phyloP scores from a whole-genome alignment of 2,329 filamentous ascomycete genomes.

The Ophiostoma tasmaniense region DNA sequence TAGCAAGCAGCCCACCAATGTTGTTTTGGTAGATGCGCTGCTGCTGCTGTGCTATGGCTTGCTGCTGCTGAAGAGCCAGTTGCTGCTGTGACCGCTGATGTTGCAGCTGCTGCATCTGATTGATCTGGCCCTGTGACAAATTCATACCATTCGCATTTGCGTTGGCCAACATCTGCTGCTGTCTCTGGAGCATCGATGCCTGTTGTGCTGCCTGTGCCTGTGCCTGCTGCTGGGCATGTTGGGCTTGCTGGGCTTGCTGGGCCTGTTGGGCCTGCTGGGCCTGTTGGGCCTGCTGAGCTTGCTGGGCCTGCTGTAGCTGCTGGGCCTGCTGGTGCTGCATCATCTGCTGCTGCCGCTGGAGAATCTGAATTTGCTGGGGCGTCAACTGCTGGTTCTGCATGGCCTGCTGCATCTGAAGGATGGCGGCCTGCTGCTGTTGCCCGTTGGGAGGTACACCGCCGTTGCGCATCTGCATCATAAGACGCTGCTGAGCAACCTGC shows the following conservation, averaged over 20 bases:
- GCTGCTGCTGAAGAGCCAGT: slow-evolving; percentile 20
- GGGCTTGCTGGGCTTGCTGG: slow-evolving; percentile 12
- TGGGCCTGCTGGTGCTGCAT: not conserved
- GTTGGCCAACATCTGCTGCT: slow-evolving; percentile 27
- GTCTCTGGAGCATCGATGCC: slow-evolving; percentile 31
- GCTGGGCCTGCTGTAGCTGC: slow-evolving; percentile 27
- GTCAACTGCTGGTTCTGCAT: slow-evolving; percentile 20
- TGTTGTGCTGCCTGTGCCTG: slow-evolving; percentile 28
- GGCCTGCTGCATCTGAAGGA: slow-evolving; percentile 20
- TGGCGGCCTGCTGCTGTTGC: slow-evolving; percentile 17
- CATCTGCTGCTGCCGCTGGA: slow-evolving; percentile 27
- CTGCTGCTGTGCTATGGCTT: slow-evolving; percentile 6
- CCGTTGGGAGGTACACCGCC: not conserved
- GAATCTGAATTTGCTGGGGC: slow-evolving; percentile 21
- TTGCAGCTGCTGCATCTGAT: slow-evolving; percentile 23
- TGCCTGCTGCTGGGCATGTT: slow-evolving; percentile 24
- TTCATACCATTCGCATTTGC: slow-evolving; percentile 25
- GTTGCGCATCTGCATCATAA: slow-evolving; percentile 10
- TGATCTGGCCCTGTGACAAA: slow-evolving; percentile 23
- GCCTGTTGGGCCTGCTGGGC: slow-evolving; percentile 25
- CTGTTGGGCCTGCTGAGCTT: slow-evolving; percentile 19
- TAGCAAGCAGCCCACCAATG: slow-evolving; percentile 28
- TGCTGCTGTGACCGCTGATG: slow-evolving; percentile 24
- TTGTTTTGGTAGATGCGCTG: slow-evolving; percentile 32
- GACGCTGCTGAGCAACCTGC: not conserved